These are phyloP conservation scores for Skeletonema potamos DNA, from an alignment of 108 stramenopile species.

Conservation along the genomic window DNA sequence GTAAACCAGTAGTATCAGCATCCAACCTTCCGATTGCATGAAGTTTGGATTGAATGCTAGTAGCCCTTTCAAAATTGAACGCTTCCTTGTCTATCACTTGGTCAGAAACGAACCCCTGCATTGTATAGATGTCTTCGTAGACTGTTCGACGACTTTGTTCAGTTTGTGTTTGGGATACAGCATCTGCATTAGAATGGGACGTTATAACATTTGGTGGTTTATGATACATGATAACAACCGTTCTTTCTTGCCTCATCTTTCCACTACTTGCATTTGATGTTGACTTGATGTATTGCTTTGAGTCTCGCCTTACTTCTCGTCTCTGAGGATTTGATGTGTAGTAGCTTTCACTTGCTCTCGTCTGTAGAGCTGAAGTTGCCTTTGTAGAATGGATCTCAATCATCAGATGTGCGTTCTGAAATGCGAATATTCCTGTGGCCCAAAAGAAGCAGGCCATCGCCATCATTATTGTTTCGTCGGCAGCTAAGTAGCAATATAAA, in stretches of 20 bases:
- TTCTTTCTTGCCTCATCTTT: constrained; percentile 30
- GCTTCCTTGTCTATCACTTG: background rate
- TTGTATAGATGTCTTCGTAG: constrained; percentile 55
- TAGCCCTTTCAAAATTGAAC: constrained; percentile 41
- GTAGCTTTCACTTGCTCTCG: background rate
- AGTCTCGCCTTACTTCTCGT: background rate
- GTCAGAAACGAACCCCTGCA: constrained; percentile 43
- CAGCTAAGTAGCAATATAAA: no score
- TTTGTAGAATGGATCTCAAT: background rate
- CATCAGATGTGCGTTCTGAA: background rate
- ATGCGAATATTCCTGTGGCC: background rate
- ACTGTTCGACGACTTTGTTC: constrained; percentile 39
- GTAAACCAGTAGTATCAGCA: constrained; percentile 69
- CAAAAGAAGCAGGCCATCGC: background rate
- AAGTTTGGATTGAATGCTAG: constrained; percentile 60
- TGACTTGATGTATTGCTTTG: background rate
- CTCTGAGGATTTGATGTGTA: background rate
- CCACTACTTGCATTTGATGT: background rate
- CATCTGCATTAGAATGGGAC: constrained; percentile 60
- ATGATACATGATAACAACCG: constrained; percentile 64
- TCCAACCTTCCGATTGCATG: constrained; percentile 72
- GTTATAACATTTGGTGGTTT: constrained; percentile 69
- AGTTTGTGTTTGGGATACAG: constrained; percentile 3
- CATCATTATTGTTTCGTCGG: background rate
- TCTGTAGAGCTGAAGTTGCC: background rate